Evolutionary conservation across 192 early-diverging fungal species (phyloP), one percentile per base, ranked within the genome.

Genomic region (Radiomyces spectabilis): DNA sequence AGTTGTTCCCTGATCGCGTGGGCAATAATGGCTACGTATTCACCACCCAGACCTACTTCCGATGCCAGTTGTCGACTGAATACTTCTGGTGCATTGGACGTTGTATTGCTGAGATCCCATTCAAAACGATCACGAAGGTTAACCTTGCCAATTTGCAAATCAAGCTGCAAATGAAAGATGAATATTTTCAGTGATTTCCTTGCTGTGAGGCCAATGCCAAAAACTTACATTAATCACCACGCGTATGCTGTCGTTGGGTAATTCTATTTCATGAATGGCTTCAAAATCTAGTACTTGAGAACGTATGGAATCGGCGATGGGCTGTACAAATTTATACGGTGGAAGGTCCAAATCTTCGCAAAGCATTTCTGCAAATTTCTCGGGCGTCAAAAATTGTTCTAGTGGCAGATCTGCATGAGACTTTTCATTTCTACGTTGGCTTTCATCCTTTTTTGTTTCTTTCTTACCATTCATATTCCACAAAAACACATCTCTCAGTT

Each of bases 41-140:
- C 88, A 8, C 86, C 85, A 0, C 86, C 88, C 30, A 93, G 65
- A 4, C 87, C 87, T 25, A 93, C 56, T 53, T 93, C 91, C 22
- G 80, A 67, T 1, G 81, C 72, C 42, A 91, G 49, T 24, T 75
- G 74, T 13, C 67, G 62, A 27, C 83, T 78, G 63, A 93, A 93
- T 24, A 78, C 80, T 55, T 91, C 91, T 2, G 91, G 91, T 25
- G 70, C 63, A 45, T 55, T 60, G 25, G 37, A 64, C 51, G 19
- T 63, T 16, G 32, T 56, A 57, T 66, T 59, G 75, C 39, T 38
- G 15, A 95, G 73, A 41, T 93, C 91, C 94, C 94, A 97, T 75
- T 95, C 93, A 54, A 97, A 85, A 8, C 84, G 79, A 62, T 97
- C 94, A n/a, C 84, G 72, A 33, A 93, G 63, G 60, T 90, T 81